Evolutionary conservation across 2,329 filamentous ascomycete genomes (phyloP), one percentile per base, ranked within the genome.

Genomic region (Monosporascus sp.): DNA sequence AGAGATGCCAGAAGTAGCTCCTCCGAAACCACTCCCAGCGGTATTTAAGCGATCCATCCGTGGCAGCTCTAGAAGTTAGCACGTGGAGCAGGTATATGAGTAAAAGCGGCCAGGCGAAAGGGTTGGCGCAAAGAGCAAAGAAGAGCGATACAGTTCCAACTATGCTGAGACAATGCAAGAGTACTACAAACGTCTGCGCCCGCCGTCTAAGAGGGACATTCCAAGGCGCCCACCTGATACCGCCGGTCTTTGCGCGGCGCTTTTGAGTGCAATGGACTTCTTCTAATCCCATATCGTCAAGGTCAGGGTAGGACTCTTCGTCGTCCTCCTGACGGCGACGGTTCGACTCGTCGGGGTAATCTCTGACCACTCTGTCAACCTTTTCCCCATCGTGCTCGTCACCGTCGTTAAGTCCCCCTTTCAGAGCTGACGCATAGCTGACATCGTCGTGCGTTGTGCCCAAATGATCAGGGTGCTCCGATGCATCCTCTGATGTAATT

Each of bases 121-220:
- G 94, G 52, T 96, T 92, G 52, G 90, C 88, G 71, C 91, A 96
- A 36, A 92, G 83, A 65, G 95, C 88, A 76, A 96, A 96, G 76
- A 97, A 97, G 53, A 86, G 70, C 5, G 89, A 88, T 5, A 96
- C 79, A 61, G 83, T 79, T 24, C 83, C 72, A n/a, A 83, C 81
- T 56, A 92, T 87, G 51, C 81, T 83, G 60, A 89, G 78, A 56
- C 83, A 89, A 70, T 92, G 88, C 61, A 84, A 79, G 8, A 92
- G 74, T 14, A 92, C 88, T 4, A 93, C 82, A 38, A 91, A 81
- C 3, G 92, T 94, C 70, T 93, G 88, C 47, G 90, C 70, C 25
- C 89, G 82, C 44, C 89, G 81, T 61, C 81, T 80, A 48, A 90
- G 74, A 2, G 89, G 88, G 22, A 92, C 79, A 54, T 85, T 85